Conservation (phyloP, 495 filamentous ascomycete genomes). For the Chaetomium tenue region DNA sequence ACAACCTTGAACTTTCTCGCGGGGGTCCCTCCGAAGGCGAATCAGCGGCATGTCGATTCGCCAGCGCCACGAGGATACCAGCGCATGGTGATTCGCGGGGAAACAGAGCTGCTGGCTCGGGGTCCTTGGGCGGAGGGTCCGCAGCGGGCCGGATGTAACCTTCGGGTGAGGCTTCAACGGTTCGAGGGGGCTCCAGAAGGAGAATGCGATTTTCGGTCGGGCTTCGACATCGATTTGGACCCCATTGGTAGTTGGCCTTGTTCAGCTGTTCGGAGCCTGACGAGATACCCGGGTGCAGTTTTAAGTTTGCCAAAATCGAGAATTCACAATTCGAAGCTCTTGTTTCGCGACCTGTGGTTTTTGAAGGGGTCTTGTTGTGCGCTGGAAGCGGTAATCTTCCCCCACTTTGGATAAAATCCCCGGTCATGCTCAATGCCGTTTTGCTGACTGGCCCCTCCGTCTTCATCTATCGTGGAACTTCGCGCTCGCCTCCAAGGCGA, state of each 20-base stretch:
- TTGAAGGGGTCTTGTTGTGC: constrained; percentile 28
- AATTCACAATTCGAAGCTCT: not conserved
- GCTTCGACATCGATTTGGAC: too few species aligned
- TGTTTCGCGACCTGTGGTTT: constrained; percentile 21
- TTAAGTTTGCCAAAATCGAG: too few species aligned
- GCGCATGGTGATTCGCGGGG: not conserved
- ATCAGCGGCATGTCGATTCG: not conserved
- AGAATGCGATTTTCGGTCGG: too few species aligned
- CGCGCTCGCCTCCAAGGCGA: constrained; percentile 8
- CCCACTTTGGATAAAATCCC: constrained; percentile 39
- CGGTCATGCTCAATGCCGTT: constrained; percentile 21
- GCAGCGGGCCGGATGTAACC: constrained; percentile 18
- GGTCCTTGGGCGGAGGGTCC: not conserved
- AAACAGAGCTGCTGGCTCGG: not conserved
- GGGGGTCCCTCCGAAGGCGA: constrained; percentile 3
- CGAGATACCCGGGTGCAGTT: too few species aligned
- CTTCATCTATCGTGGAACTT: constrained; percentile 33
- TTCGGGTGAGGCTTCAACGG: constrained; percentile 1
- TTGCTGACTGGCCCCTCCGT: constrained; percentile 16
- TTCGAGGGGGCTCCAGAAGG: not conserved
- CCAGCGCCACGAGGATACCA: not conserved
- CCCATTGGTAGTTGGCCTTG: too few species aligned
- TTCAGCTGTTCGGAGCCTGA: too few species aligned
- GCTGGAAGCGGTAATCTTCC: constrained; percentile 26
- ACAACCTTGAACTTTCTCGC: not conserved